Base-by-base conservation (phyloP, 2,329 filamentous ascomycete species). In the Colletotrichum sansevieriae region DNA sequence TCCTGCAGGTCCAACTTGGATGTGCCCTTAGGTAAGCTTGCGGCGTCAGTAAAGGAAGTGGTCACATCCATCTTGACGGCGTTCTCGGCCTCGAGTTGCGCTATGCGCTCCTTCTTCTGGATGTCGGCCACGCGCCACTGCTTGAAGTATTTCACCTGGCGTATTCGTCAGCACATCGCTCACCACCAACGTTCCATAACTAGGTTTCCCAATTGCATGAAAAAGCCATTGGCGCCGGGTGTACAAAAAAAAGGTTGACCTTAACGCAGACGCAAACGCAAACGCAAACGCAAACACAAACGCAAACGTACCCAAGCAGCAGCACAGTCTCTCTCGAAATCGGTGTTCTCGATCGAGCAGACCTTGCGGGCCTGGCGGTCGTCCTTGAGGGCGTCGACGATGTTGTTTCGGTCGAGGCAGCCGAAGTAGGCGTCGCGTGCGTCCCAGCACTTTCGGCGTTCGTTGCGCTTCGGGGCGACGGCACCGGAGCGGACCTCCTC, bases 111-210 rank as follows among this genome's bases (percentile, higher is more conserved):
- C 76, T 92, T 91, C 81, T 95, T 94, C 75, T 97, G 92, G 76
- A 92, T 87, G 74, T 99, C 96, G 82, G 97, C 95, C 41, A 98
- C 93, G 75, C 96, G 87, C 82, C 94, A 92, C 81, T 98, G 95
- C 85, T 98, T 98, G 83, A 99, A 99, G 81, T 99, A 98, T 81
- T 94, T 94, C 70, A 98, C 92, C 93, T 96, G 74, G 29, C 29
- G 2, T 29, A 8, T 29, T 29, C 29, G 29, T 29, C 29, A 29
- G 29, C 29, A 29, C 6, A 4, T 29, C 7, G 29, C 8, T 29
- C 29, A 29, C 2, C 6, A 29, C 29, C 29, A 8, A 29, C 6
- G 2, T 29, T 29, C 6, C 4, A 29, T 29, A 29, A 9, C 29
- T 7, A 29, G 29, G 6, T 29, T 29, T 29, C 6, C 8, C 29